Base-by-base conservation (phyloP, 2,329 filamentous ascomycete genomes). In the Claviceps lovelessii region DNA sequence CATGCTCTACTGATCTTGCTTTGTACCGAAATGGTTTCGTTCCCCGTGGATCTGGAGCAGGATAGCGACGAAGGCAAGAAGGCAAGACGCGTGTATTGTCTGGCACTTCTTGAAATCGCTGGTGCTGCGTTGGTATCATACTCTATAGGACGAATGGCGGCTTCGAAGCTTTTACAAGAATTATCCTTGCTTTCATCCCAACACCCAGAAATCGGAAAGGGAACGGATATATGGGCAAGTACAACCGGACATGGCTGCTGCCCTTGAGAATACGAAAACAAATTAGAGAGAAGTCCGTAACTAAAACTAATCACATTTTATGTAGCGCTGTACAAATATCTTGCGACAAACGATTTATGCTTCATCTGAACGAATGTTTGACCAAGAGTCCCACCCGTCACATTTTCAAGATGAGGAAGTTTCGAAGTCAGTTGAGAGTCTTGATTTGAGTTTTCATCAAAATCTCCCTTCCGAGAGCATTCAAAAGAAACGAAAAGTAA, bases 121-220 rank as follows among this genome's bases (percentile, higher is more conserved):
- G 62, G 69, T 35, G 66, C 65, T 13, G 68, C 68, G n/a, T 48
- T 70, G 2, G 56, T 60, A 6, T 65, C 66, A 31, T 63, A 62
- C 31, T 58, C 64, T 3, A 64, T 74, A 42, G 68, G 68, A 13
- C 68, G 72, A 41, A 60, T 77, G 33, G 69, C 70, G 15, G 62
- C 67, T 2, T 72, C 72, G 5, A 74, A 74, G 49, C 64, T 77
- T 17, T 63, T 73, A 9, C 68, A 71, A n/a, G 67, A 71, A 42
- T 61, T 74, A 33, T 64, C 70, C n/a, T 62, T 71, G 23, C 57
- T 72, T 13, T 63, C 65, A 3, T 58, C 63, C 5, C 67, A 68
- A 8, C 63, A 65, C 53, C 62, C 66, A 0, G 57, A 60, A 1
- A 57, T 70, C 23, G 61, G 63, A 11, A 64, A 67, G 41, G 64